Conservation (phyloP, 805 yeast species). For the Candida incommunis region DNA sequence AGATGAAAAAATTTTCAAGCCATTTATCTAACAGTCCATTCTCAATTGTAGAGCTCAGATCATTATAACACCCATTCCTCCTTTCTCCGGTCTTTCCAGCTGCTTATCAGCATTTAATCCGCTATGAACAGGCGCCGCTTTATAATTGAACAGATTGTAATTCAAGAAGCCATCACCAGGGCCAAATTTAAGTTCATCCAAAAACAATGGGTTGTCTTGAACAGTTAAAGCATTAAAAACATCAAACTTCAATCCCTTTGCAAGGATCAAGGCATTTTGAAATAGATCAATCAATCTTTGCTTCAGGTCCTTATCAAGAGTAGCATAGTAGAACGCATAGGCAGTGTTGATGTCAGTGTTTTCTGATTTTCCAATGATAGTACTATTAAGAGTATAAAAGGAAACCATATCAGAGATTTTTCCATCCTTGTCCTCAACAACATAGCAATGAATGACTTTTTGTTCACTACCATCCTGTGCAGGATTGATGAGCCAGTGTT, state of each 20-base stretch:
- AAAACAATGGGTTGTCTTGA: conserved; percentile 77
- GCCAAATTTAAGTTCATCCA: conserved; percentile 77
- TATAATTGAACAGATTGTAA: conserved; percentile 85
- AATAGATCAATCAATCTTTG: conserved; percentile 48
- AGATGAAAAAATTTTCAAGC: too few species aligned
- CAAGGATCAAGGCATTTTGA: conserved; percentile 60
- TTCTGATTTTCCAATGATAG: conserved; percentile 48
- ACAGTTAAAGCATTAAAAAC: conserved; percentile 88
- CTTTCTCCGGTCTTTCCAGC: conserved; percentile 38
- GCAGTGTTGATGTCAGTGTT: conserved; percentile 71
- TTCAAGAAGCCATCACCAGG: conserved; percentile 87
- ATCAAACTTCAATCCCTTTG: conserved; percentile 58
- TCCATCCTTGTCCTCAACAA: conserved; percentile 48
- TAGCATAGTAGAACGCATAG: conserved; percentile 75
- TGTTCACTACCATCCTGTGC: conserved; percentile 26
- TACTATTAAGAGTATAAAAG: conserved; percentile 77
- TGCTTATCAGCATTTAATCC: conserved; percentile 52
- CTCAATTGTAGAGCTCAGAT: too few species aligned
- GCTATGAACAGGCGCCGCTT: conserved; percentile 65
- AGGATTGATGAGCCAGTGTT: conserved; percentile 58
- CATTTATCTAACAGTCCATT: too few species aligned
- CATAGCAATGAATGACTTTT: conserved; percentile 61
- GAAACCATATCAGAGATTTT: conserved; percentile 76
- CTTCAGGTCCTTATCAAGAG: conserved; percentile 40
- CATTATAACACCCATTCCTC: conserved; percentile 87